A percentile compares a stretch with the other conserved stretches of the same genome.
phyloP scores from a whole-genome alignment of 306 rosid species.

The Quercus wislizeni region DNA sequence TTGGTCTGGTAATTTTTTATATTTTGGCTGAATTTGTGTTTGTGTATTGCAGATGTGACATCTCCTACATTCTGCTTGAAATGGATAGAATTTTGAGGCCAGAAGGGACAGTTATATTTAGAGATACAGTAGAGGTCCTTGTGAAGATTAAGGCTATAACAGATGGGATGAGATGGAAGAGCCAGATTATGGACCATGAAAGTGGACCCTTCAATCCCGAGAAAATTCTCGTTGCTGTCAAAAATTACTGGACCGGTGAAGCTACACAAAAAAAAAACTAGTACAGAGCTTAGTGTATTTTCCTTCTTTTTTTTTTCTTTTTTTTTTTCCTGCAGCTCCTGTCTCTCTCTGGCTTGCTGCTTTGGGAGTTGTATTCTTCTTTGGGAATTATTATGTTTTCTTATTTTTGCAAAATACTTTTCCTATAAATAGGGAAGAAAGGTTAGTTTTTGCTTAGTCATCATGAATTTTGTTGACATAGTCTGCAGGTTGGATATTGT shows the following conservation, averaged over 20 bases:
- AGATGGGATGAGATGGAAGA: constrained; percentile 81
- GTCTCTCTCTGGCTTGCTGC: neutral
- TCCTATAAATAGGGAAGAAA: neutral
- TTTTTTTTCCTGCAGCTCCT: neutral
- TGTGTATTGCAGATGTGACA: constrained; percentile 68
- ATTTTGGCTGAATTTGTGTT: constrained; percentile 8
- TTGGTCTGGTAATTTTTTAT: neutral
- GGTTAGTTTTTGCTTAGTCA: neutral
- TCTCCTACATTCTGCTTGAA: constrained; percentile 65
- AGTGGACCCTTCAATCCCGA: constrained; percentile 93
- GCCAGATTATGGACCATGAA: constrained; percentile 88
- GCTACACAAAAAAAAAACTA: constrained; percentile 30
- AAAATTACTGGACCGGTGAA: constrained; percentile 80
- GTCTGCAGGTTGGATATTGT: neutral
- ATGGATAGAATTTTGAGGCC: constrained; percentile 95
- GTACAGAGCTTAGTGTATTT: constrained; percentile 1
- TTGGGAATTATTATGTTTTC: neutral
- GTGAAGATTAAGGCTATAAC: constrained; percentile 66
- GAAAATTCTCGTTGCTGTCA: constrained; percentile 78
- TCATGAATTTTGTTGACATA: neutral
- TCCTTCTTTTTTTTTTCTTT: neutral
- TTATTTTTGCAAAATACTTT: neutral
- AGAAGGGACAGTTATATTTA: constrained; percentile 81
- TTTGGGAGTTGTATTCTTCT: neutral
- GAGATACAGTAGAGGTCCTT: constrained; percentile 77